Evolutionary conservation across 1,284 basidiomycete genomes (phyloP).

Genomic region (Cystobasidium pallidum): DNA sequence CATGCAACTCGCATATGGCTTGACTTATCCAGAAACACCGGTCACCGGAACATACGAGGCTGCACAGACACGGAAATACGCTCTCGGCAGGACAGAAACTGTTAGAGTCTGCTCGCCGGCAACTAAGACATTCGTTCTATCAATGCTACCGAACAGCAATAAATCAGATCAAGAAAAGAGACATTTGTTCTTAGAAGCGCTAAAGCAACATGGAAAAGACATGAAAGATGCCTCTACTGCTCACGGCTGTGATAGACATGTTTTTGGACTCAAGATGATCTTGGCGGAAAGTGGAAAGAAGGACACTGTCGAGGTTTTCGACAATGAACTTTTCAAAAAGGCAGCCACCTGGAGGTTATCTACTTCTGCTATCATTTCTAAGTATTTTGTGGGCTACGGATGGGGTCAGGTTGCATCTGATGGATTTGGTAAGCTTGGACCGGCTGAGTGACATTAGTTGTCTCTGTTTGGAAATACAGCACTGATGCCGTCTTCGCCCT

Average conservation of each 20-base stretch:
- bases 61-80: conserved; percentile 78
- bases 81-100: conserved; percentile 84
- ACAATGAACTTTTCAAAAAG: conserved; percentile 70
- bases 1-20: conserved; percentile 79
- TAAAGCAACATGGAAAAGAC: conserved; percentile 69
- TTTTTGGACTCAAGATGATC: conserved; percentile 63
- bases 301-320: conserved; percentile 67
- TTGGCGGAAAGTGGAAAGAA: conserved; percentile 60
- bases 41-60: conserved; percentile 68
- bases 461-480: too few relatives aligned
- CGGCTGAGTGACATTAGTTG: too few relatives aligned
- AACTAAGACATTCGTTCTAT: conserved; percentile 70
- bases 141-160: conserved; percentile 66
- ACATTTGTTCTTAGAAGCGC: conserved; percentile 67
- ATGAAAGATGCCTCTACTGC: conserved; percentile 73
- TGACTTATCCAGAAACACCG: conserved; percentile 46
- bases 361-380: conserved; percentile 84
- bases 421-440: conserved; percentile 67
- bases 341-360: conserved; percentile 57
- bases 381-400: conserved; percentile 65
- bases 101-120: conserved; percentile 76
- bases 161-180: conserved; percentile 61
- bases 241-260: conserved; percentile 78
- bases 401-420: conserved; percentile 67
- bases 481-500: background rate